Conservation (phyloP, 2,329 filamentous ascomycete genomes). For the Claviceps spartinae region DNA sequence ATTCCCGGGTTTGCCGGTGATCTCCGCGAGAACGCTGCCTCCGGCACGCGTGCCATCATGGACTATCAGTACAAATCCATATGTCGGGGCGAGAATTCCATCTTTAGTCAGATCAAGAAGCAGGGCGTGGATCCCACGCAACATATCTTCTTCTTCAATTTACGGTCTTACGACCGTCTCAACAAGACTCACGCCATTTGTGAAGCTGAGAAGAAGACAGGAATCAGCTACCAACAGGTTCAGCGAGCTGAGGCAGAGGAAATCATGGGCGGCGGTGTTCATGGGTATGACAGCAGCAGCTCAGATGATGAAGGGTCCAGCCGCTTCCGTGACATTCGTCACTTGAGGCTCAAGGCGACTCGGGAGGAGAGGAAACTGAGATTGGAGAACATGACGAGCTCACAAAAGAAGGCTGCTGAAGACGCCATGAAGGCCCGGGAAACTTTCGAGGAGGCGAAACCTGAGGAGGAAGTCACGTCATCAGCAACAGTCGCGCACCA, state of each 20-base stretch:
- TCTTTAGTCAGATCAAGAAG: slow-evolving; percentile 61
- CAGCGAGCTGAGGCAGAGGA: slow-evolving; percentile 82
- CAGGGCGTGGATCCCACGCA: slow-evolving; percentile 65
- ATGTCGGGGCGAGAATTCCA: slow-evolving; percentile 79
- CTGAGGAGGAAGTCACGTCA: slow-evolving; percentile 23
- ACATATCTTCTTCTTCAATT: slow-evolving; percentile 87
- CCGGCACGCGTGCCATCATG: slow-evolving; percentile 88
- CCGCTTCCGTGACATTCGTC: slow-evolving; percentile 2
- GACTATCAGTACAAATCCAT: slow-evolving; percentile 98
- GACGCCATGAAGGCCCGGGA: slow-evolving; percentile 33
- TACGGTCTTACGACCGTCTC: slow-evolving; percentile 83
- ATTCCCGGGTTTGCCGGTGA: slow-evolving; percentile 93
- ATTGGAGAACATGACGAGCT: slow-evolving; percentile 1
- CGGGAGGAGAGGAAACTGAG: slow-evolving; percentile 10
- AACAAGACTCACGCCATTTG: slow-evolving; percentile 66
- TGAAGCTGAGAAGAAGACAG: slow-evolving; percentile 66
- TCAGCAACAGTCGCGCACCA: slow-evolving; percentile 51
- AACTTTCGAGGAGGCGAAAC: slow-evolving; percentile 36
- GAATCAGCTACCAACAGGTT: slow-evolving; percentile 72
- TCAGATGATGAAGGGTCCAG: slow-evolving; percentile 14
- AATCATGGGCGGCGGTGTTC: slow-evolving; percentile 64
- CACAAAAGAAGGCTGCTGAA: slow-evolving; percentile 22
- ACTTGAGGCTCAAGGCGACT: slow-evolving; percentile 20
- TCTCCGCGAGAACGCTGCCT: slow-evolving; percentile 66
- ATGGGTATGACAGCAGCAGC: slow-evolving; percentile 36